Percentiles rank a stretch among this genome's conserved stretches.
Evolutionary conservation across 1,284 basidiomycete genomes (phyloP).

Genomic region (Phellinidium pouzarii): DNA sequence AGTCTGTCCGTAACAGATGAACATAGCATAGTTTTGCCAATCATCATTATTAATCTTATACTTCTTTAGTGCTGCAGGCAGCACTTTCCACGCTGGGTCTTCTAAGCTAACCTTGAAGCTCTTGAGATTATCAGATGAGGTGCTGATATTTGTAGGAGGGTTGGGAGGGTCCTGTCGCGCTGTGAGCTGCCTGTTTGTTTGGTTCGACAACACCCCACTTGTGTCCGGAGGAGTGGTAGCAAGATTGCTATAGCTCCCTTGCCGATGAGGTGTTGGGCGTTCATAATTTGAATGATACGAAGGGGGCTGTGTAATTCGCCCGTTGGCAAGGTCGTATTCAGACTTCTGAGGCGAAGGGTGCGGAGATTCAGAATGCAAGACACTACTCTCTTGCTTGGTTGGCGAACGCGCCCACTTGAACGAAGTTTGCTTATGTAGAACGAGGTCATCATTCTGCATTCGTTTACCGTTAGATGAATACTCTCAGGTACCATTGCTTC

Average conservation of each 20-base stretch:
- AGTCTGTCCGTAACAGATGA: constrained; percentile 93
- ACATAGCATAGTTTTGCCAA: constrained; percentile 98
- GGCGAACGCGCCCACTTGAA: constrained; percentile 77
- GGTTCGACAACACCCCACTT: constrained; percentile 20
- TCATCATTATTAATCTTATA: constrained; percentile 98
- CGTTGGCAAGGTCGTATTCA: constrained; percentile 55
- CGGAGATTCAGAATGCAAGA: constrained; percentile 49
- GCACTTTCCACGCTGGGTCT: constrained; percentile 96
- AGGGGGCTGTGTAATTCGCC: constrained; percentile 26
- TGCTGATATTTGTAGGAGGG: constrained; percentile 20
- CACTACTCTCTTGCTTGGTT: constrained; percentile 54
- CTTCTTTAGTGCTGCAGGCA: constrained; percentile 96
- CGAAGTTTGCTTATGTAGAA: constrained; percentile 61
- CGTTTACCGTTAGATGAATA: neutral
- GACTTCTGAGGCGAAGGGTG: constrained; percentile 68
- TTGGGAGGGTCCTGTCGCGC: constrained; percentile 22
- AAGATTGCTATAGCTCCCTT: constrained; percentile 11
- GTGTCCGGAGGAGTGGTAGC: constrained; percentile 16
- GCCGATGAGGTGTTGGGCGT: constrained; percentile 18
- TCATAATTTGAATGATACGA: constrained; percentile 24
- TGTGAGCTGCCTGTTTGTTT: constrained; percentile 25
- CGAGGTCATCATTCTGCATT: constrained; percentile 41
- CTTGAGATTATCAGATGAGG: constrained; percentile 69
- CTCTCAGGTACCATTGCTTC: constrained; percentile 17
- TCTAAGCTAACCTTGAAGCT: constrained; percentile 89